Evolutionary conservation across 257 asterid genomes (phyloP).

Genomic region (Salvia splendens): DNA sequence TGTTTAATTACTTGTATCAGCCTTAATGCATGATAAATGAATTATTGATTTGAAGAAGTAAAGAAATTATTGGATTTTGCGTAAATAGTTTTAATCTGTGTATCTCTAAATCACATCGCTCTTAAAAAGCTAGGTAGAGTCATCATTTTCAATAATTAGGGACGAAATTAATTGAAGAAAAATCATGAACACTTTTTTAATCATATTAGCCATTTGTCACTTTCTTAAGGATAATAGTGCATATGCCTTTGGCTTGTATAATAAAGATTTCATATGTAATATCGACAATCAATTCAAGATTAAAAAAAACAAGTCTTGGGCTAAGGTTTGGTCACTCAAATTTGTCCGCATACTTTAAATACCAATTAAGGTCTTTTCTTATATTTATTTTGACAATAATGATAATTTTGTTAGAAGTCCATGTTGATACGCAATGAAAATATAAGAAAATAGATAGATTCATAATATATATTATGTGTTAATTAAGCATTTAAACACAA

Average conservation of each 20-base stretch:
- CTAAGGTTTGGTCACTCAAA: background rate
- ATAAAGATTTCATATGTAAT: background rate
- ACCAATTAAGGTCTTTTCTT: background rate
- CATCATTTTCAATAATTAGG: background rate
- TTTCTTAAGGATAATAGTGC: too few relatives aligned
- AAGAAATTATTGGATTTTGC: background rate
- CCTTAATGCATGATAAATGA: background rate
- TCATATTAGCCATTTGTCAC: too few relatives aligned
- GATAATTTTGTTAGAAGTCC: background rate
- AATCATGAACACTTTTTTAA: too few relatives aligned
- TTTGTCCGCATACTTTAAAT: background rate
- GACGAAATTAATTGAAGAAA: too few relatives aligned
- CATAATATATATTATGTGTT: too few relatives aligned
- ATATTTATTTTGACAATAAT: background rate
- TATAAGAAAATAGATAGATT: too few relatives aligned
- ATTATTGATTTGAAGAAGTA: background rate
- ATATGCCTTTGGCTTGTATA: background rate
- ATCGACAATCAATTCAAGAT: background rate
- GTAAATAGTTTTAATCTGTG: background rate
- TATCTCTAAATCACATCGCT: background rate
- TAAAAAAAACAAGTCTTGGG: background rate
- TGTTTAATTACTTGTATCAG: background rate
- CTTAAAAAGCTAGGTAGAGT: background rate
- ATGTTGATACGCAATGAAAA: too few relatives aligned
- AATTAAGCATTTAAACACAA: too few relatives aligned